Base-by-base conservation (phyloP, 1,139 yeast species). In the Geotrichum restrictum region DNA sequence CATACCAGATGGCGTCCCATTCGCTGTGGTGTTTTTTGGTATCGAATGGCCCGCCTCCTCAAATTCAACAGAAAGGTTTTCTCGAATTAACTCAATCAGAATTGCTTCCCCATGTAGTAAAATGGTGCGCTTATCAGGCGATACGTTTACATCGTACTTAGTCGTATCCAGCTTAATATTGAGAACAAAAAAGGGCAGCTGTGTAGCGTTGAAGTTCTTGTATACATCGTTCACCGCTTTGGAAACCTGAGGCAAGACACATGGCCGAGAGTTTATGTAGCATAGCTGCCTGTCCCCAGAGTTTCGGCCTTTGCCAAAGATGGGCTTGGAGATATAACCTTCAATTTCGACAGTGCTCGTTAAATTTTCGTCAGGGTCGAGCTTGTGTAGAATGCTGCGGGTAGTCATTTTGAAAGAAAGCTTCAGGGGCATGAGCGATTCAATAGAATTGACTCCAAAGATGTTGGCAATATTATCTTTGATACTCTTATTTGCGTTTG, bases 41-140 rank as follows among this genome's bases (percentile, higher is more conserved):
- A 70, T 65, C 2, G 60, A 52, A 51, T 66, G 69, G 4, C 62
- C 65, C 2, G 62, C 52, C 5, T 49, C 49, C 6, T 60, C 66
- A 41, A 68, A 65, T 10, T 56, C 56, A 1, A 49, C 55, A 1
- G 55, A 43, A 14, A 70, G 48, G 6, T 57, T 56, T 37, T 61
- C 65, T 21, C 62, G 56, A 2, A 88, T 61, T 1, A 70, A 68
- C 38, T 83, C 85, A 7, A 85, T 61, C 1, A 89, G 65, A 13
- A 69, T 67, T 3, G 69, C 67, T 65, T 91, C 97, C 56, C 81
- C 75, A 53, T 85, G 91, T 1, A 93, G 65, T 60, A 88, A 64
- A 1, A 93, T 74, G 2, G 81, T 78, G 45, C 94, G 73, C 64
- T 93, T 93, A 64, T 93, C 97, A 0, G 98, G 98, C 0, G 96